Evolutionary conservation across 1,139 yeast species (phyloP).

Genomic region (Pichia sp.): DNA sequence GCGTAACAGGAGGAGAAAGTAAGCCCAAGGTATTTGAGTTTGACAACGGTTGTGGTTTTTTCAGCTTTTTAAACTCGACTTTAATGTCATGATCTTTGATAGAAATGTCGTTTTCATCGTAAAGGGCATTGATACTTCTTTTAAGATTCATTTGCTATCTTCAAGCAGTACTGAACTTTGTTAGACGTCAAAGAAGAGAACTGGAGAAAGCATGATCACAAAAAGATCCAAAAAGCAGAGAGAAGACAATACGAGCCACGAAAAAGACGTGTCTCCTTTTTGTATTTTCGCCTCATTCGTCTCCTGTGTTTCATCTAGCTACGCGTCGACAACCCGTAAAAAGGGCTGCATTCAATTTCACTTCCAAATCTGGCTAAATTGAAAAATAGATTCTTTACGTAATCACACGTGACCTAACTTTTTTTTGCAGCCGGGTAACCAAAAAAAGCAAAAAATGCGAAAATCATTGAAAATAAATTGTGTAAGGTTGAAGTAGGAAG

Average conservation of each 20-base stretch:
- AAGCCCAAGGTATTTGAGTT: conserved; percentile 20
- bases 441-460: neutral
- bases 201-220: neutral
- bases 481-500: neutral
- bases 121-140: conserved; percentile 3
- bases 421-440: neutral
- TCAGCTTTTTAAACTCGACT: neutral
- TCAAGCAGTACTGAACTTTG: neutral
- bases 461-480: neutral
- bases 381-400: neutral
- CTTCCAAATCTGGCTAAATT: neutral
- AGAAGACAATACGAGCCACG: neutral
- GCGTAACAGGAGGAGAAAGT: conserved; percentile 39
- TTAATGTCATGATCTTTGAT: neutral
- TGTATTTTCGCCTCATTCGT: neutral
- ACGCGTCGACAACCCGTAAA: neutral
- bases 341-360: neutral
- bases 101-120: conserved; percentile 4
- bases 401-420: neutral
- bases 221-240: neutral
- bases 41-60: neutral
- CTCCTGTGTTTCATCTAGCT: neutral
- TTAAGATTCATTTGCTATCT: neutral
- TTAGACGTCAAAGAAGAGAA: neutral
- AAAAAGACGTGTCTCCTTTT: neutral